Percentiles rank a stretch among this genome's conserved stretches.
Evolutionary conservation across 495 filamentous ascomycete species (phyloP).

Genomic region (Pseudotulostoma volvatum): DNA sequence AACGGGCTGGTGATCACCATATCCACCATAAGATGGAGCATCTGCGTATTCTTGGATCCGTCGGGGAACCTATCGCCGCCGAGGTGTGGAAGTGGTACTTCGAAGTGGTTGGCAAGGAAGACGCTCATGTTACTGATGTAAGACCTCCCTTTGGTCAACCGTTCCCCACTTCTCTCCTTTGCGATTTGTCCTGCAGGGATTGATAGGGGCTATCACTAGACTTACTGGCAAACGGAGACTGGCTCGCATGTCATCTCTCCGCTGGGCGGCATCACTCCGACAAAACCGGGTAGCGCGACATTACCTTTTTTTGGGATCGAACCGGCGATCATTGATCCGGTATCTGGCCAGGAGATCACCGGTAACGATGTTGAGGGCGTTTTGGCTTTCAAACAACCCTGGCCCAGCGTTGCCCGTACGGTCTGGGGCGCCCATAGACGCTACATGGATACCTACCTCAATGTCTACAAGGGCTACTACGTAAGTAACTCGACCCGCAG

Average conservation of each 20-base stretch:
- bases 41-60: conserved; percentile 82
- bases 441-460: conserved; percentile 97
- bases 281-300: conserved; percentile 40
- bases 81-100: conserved; percentile 99
- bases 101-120: conserved; percentile 84
- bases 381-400: conserved; percentile 92
- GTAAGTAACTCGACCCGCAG: conserved; percentile 34
- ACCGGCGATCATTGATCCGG: conserved; percentile 92
- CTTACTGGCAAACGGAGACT: conserved; percentile 99
- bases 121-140: conserved; percentile 89
- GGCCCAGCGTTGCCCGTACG: conserved; percentile 97
- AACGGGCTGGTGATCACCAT: conserved; percentile 85
- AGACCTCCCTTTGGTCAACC: conserved; percentile 23
- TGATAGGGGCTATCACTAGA: too few relatives aligned
- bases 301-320: conserved; percentile 91
- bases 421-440: conserved; percentile 97
- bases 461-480: conserved; percentile 97
- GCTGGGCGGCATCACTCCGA: conserved; percentile 38
- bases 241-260: conserved; percentile 73
- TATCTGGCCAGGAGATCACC: conserved; percentile 81
- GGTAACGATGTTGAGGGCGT: conserved; percentile 98
- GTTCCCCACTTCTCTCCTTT: conserved; percentile 4
- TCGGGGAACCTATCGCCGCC: conserved; percentile 94
- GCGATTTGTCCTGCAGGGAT: too few relatives aligned
- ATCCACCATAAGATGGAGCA: conserved; percentile 79